Percentiles rank a stretch among this genome's conserved stretches.
Conservation (phyloP, 345 rosid species). For the Cochlearia excelsa region DNA sequence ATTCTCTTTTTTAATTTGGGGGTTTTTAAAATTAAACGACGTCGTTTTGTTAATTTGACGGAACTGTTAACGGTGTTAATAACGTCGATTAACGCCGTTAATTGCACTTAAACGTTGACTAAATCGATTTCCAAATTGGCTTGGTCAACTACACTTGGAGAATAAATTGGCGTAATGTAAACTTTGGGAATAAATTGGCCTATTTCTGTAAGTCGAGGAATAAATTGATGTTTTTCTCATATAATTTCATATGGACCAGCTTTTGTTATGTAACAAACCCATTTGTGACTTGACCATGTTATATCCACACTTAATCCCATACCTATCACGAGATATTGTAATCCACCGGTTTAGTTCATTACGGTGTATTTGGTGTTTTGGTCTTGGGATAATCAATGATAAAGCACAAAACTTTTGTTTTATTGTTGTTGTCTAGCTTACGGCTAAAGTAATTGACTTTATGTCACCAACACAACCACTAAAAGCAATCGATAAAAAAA, state of each 20-base stretch:
- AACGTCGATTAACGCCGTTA: too few relatives aligned
- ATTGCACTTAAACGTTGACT: too few relatives aligned
- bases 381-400: slow-evolving; percentile 24
- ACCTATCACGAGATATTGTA: slow-evolving; percentile 42
- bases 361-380: slow-evolving; percentile 11
- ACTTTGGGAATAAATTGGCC: too few relatives aligned
- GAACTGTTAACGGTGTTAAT: too few relatives aligned
- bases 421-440: slow-evolving; percentile 14
- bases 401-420: slow-evolving; percentile 18
- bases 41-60: too few relatives aligned
- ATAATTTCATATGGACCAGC: slow-evolving; percentile 64
- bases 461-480: slow-evolving; percentile 27
- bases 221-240: too few relatives aligned
- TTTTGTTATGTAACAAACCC: slow-evolving; percentile 55
- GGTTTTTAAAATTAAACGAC: too few relatives aligned
- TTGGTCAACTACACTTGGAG: too few relatives aligned
- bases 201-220: too few relatives aligned
- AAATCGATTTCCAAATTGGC: too few relatives aligned
- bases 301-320: slow-evolving; percentile 75
- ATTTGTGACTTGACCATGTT: slow-evolving; percentile 54
- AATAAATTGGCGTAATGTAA: too few relatives aligned
- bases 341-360: not conserved
- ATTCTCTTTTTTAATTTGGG: too few relatives aligned
- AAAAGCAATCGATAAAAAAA: slow-evolving; percentile 1
- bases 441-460: slow-evolving; percentile 29